Conservation (phyloP, 176 grass and related monocot genomes). For the Cymbopogon citratus region DNA sequence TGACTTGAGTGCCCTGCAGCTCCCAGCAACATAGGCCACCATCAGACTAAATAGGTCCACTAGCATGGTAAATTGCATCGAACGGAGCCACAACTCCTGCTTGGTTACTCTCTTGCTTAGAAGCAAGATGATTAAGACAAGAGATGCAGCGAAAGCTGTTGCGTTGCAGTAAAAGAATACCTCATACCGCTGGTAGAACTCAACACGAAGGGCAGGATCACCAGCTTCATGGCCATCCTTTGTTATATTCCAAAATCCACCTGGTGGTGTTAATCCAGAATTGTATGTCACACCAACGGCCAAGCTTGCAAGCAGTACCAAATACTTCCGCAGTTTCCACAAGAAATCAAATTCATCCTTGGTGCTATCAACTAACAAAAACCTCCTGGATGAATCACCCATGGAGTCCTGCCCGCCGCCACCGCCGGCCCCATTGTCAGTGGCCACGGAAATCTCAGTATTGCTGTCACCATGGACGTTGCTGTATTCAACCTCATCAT, state of each 20-base stretch:
- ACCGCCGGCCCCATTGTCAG: background rate
- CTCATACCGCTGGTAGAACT: background rate
- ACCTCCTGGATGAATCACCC: background rate
- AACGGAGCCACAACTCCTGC: conserved; percentile 18
- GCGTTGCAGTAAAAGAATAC: conserved; percentile 43
- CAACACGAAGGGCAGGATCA: conserved; percentile 28
- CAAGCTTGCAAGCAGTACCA: conserved; percentile 32
- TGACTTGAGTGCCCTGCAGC: conserved; percentile 20
- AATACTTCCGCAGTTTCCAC: conserved; percentile 38
- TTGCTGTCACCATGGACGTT: background rate
- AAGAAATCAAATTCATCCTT: conserved; percentile 24
- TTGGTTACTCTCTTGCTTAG: conserved; percentile 37
- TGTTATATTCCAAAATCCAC: background rate
- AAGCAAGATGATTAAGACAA: conserved; percentile 58
- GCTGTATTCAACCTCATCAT: background rate
- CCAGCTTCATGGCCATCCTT: conserved; percentile 9
- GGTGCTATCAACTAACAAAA: background rate
- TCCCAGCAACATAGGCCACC: conserved; percentile 45
- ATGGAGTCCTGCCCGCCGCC: background rate
- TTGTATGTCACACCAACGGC: conserved; percentile 43
- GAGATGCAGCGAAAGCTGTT: conserved; percentile 37
- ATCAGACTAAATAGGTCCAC: conserved; percentile 43
- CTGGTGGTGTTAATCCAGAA: conserved; percentile 34
- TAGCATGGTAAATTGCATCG: conserved; percentile 44
- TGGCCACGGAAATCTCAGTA: background rate